phyloP scores from a whole-genome alignment of 1,284 basidiomycete genomes.

The Melampsora larici-populina region DNA sequence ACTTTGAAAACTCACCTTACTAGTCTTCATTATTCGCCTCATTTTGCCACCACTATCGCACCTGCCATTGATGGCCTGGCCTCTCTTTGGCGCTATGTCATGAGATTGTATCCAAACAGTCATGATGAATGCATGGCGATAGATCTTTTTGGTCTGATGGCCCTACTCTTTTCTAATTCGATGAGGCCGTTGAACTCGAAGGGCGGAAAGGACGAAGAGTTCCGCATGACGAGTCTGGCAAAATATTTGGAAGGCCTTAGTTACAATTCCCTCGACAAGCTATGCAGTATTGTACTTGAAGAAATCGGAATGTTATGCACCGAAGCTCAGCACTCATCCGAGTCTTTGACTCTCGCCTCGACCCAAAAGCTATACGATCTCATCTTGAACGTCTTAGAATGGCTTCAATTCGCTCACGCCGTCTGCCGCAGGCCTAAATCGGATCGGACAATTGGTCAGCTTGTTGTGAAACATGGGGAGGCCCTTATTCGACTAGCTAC shows the following conservation, averaged over 20 bases:
- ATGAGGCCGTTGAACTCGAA: background rate
- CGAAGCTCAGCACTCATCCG: background rate
- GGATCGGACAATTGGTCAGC: conserved; percentile 13
- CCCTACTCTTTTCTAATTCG: conserved; percentile 25
- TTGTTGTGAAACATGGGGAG: conserved; percentile 25
- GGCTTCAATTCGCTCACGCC: background rate
- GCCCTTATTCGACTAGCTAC: background rate
- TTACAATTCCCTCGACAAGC: conserved; percentile 29
- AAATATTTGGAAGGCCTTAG: conserved; percentile 22
- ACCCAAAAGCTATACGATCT: background rate
- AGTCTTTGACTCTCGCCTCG: background rate
- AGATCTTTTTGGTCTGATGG: conserved; percentile 29
- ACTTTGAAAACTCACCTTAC: conserved; percentile 32
- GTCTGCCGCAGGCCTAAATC: conserved; percentile 4
- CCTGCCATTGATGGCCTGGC: conserved; percentile 32
- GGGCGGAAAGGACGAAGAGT: too few relatives aligned
- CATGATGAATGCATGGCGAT: conserved; percentile 27
- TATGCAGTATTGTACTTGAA: conserved; percentile 31
- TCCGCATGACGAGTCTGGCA: conserved; percentile 7
- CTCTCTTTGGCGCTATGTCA: conserved; percentile 34
- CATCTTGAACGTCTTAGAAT: background rate
- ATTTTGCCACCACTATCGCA: conserved; percentile 31
- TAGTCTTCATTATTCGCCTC: conserved; percentile 30
- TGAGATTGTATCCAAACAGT: conserved; percentile 15
- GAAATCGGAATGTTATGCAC: conserved; percentile 3